These are phyloP conservation scores for Lichenothelia convexa DNA, from an alignment of 495 filamentous ascomycete genomes.

Conservation along the genomic window DNA sequence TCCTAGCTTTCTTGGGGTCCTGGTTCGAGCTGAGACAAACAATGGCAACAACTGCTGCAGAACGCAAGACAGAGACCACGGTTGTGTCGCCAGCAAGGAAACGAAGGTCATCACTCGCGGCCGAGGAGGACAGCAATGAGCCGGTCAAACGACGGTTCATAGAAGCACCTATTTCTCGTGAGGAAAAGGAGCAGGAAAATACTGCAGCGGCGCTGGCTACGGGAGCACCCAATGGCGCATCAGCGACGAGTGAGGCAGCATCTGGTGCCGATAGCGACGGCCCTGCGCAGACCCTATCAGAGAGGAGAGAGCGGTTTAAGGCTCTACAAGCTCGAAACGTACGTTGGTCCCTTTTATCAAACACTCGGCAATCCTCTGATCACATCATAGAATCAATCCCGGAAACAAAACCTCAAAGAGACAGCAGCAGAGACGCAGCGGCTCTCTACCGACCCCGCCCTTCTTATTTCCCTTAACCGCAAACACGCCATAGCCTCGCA, in stretches of 20 bases:
- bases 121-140: background rate
- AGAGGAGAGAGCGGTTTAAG: constrained; percentile 42
- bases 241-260: background rate
- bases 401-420: constrained; percentile 50
- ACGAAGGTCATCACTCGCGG: background rate
- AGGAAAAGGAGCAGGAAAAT: background rate
- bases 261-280: no score
- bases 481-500: constrained; percentile 74
- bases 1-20: no score
- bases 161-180: background rate
- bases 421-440: constrained; percentile 69
- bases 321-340: constrained; percentile 73
- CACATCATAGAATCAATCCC: constrained; percentile 24
- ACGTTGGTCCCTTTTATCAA: no score
- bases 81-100: constrained; percentile 1
- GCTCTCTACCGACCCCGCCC: constrained; percentile 51
- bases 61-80: no score
- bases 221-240: background rate
- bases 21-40: no score
- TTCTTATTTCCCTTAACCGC: constrained; percentile 52
- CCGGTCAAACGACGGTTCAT: constrained; percentile 2
- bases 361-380: no score
- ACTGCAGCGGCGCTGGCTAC: background rate
- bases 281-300: background rate
- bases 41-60: no score